These are phyloP conservation scores for Colletotrichum filicis DNA, from an alignment of 2,329 filamentous ascomycete species.

Conservation along the genomic window DNA sequence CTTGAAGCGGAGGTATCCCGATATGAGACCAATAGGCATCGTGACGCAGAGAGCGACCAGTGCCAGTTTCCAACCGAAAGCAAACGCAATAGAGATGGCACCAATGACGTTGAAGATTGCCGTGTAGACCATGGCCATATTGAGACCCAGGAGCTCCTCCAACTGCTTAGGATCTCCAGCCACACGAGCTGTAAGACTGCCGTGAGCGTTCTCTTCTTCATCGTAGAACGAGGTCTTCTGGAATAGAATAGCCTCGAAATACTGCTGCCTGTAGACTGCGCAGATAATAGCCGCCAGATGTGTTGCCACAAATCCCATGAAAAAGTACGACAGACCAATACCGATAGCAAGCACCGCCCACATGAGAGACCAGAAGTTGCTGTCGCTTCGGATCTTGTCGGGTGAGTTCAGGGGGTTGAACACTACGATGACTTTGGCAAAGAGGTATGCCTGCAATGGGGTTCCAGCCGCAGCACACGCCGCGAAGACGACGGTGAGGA, in stretches of 20 bases:
- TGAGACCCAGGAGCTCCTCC: constrained; percentile 71
- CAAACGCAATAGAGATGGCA: constrained; percentile 73
- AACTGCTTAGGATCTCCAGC: constrained; percentile 68
- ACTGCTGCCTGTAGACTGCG: constrained; percentile 67
- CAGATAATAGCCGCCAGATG: constrained; percentile 60
- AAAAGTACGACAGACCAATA: constrained; percentile 64
- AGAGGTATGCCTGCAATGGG: constrained; percentile 65
- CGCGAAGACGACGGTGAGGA: constrained; percentile 59
- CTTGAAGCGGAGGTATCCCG: constrained; percentile 62
- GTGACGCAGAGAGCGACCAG: constrained; percentile 73
- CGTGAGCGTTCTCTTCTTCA: constrained; percentile 67
- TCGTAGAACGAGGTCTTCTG: constrained; percentile 72
- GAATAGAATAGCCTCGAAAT: constrained; percentile 69
- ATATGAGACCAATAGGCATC: constrained; percentile 59
- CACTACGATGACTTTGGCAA: constrained; percentile 62
- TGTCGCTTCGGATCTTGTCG: constrained; percentile 50
- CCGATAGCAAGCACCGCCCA: constrained; percentile 69
- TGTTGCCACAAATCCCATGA: constrained; percentile 56
- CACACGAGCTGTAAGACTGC: constrained; percentile 67
- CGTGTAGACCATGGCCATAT: constrained; percentile 71
- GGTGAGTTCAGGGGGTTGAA: constrained; percentile 51
- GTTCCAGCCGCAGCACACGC: constrained; percentile 55
- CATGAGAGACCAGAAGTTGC: constrained; percentile 74
- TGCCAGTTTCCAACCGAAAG: constrained; percentile 81
- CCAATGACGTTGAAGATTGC: constrained; percentile 75